These are phyloP conservation scores for Suillus subaureus DNA, from an alignment of 768 basidiomycete species.

Conservation along the genomic window DNA sequence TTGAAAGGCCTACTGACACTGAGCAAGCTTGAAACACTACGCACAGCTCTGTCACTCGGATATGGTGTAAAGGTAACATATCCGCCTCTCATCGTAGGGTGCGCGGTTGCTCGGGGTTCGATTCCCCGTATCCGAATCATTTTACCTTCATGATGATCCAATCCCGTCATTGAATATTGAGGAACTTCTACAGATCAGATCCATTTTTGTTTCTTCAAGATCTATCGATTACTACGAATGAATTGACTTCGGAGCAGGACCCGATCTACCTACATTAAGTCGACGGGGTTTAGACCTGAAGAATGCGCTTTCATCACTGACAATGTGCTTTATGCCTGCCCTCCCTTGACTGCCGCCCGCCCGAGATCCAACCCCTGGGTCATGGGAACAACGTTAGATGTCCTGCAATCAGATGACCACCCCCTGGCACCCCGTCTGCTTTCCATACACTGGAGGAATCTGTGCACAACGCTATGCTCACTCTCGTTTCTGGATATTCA, in stretches of 20 bases:
- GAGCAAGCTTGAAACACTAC: not conserved
- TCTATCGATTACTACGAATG: not conserved
- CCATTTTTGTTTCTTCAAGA: not conserved
- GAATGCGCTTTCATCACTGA: too few species aligned
- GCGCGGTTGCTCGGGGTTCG: constrained; percentile 60
- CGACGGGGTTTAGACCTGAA: too few species aligned
- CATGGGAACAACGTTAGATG: too few species aligned
- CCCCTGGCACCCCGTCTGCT: too few species aligned
- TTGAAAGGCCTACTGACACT: not conserved
- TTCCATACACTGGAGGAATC: too few species aligned
- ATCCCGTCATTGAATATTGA: not conserved
- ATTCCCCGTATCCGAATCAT: constrained; percentile 52
- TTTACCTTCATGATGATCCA: not conserved
- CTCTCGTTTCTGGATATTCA: too few species aligned
- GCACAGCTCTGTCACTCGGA: not conserved
- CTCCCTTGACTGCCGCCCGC: too few species aligned
- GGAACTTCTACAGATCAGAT: not conserved
- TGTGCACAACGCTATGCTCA: too few species aligned
- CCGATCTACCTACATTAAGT: not conserved
- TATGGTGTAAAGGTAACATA: constrained; percentile 8
- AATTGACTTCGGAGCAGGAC: not conserved
- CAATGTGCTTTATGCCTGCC: too few species aligned
- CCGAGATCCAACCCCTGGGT: too few species aligned
- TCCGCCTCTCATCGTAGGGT: constrained; percentile 1
- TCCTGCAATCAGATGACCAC: too few species aligned